phyloP scores from a whole-genome alignment of 2,329 filamentous ascomycete genomes.

The Aspergillus amoenus region DNA sequence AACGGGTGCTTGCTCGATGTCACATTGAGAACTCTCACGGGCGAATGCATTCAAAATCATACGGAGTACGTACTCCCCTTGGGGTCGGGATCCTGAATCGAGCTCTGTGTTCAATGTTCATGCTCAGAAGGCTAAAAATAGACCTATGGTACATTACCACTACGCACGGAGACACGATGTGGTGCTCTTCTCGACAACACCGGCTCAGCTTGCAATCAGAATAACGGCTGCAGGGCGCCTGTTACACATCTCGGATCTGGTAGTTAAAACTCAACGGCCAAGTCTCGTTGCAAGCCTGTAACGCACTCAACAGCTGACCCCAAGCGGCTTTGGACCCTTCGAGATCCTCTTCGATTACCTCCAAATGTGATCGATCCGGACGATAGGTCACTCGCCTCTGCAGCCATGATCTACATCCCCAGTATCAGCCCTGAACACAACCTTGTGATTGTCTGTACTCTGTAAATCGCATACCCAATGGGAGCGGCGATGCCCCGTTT shows the following conservation, averaged over 20 bases:
- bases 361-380: constrained; percentile 7
- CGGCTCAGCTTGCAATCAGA: neutral
- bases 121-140: constrained; percentile 7
- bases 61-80: neutral
- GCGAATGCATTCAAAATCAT: neutral
- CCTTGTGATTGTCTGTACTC: neutral
- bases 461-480: neutral
- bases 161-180: neutral
- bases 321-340: neutral
- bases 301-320: neutral
- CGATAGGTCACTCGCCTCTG: neutral
- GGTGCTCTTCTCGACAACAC: neutral
- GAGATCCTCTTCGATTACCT: neutral
- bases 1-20: neutral
- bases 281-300: neutral
- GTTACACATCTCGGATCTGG: neutral
- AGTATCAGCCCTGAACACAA: too few relatives aligned
- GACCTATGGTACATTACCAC: neutral
- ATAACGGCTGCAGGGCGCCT: neutral
- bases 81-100: neutral
- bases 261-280: neutral
- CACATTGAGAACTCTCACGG: neutral
- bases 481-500: neutral
- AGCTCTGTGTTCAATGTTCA: neutral
- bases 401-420: neutral